Base-by-base conservation (phyloP, 441 rosid species). In the Viola pubescens region DNA sequence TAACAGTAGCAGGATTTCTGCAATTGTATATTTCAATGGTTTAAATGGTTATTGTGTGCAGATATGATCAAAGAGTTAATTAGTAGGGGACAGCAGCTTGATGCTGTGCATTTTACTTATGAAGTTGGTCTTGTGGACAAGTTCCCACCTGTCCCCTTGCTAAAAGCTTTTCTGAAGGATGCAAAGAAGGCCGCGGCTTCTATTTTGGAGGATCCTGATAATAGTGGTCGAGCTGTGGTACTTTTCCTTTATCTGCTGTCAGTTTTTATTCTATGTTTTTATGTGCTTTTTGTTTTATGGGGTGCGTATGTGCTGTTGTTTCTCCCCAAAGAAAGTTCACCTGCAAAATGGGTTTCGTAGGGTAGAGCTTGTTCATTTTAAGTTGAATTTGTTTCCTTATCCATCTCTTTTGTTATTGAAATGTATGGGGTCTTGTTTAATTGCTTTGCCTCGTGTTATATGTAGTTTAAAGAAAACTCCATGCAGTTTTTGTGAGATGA, bases 41-140 rank as follows among this genome's bases (percentile, higher is more conserved):
- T 51, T 51, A 37, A 37, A 48, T 37, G 49, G 48, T 65, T 70
- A 2, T 26, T 13, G n/a, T 57, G 0, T 61, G 66, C 82, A 82
- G 94, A 80, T 61, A 84, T 86, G 79, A 82, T 85, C 52, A 74
- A 76, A 77, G 98, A 92, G 61, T 73, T 92, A 64, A 84, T 92
- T 75, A 83, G 84, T 56, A 80, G 82, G 77, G 96, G 96, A 61
- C 96, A 92, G 67, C 96, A 85, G 81, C 94, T 89, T 62, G 98
- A 89, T 78, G 98, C 98, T 7, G 92, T 92, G 70, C 98, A 89
- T 83, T 92, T 92, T 46, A 79, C 92, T 34, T 87, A 80, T 76
- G 98, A 89, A 74, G 94, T 86, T 68, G 94, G 96, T 10, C 94
- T 92, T 51, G 88, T 82, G 52, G 76, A 77, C 73, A 85, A 72